Evolutionary conservation across 371 early-diverging fungal genomes (phyloP).

Genomic region (Mortierella sp.): DNA sequence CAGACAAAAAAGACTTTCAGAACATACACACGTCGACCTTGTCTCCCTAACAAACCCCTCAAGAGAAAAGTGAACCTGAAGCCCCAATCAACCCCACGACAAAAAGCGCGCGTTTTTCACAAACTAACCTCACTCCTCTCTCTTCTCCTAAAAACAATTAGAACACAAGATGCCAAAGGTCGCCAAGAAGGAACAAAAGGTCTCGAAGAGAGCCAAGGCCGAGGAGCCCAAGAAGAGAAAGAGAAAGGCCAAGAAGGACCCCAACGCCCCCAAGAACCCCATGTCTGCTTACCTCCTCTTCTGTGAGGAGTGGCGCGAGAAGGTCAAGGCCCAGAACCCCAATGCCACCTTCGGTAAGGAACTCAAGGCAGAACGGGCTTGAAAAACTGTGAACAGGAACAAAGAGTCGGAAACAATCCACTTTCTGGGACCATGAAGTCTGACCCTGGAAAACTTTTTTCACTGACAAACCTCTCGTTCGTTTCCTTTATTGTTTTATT

Average conservation of each 20-base stretch:
- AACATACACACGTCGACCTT: too few species aligned
- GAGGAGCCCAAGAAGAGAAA: slow-evolving; percentile 46
- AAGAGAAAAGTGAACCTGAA: slow-evolving; percentile 2
- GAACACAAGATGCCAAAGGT: slow-evolving; percentile 51
- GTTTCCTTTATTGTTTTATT: slow-evolving; percentile 5
- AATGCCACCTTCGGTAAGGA: slow-evolving; percentile 81
- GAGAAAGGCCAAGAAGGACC: slow-evolving; percentile 70
- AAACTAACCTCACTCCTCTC: slow-evolving; percentile 1
- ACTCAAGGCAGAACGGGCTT: not conserved
- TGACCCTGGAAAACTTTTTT: not conserved
- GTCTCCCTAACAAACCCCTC: not conserved
- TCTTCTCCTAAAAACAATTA: not conserved
- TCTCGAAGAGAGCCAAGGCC: slow-evolving; percentile 50
- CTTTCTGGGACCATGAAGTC: not conserved
- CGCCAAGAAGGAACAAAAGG: slow-evolving; percentile 48
- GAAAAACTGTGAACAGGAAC: not conserved
- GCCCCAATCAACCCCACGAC: not conserved
- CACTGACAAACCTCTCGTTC: too few species aligned
- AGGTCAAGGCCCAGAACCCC: slow-evolving; percentile 83
- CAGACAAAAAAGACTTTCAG: not conserved
- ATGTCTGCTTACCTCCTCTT: slow-evolving; percentile 89
- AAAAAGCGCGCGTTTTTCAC: not conserved
- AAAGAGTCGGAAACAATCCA: not conserved
- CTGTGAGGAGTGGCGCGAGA: slow-evolving; percentile 78
- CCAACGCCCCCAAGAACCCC: slow-evolving; percentile 85